Percentiles rank a stretch among this genome's conserved stretches.
Evolutionary conservation across 768 basidiomycete genomes (phyloP).

Genomic region (Pleurotus platypus): DNA sequence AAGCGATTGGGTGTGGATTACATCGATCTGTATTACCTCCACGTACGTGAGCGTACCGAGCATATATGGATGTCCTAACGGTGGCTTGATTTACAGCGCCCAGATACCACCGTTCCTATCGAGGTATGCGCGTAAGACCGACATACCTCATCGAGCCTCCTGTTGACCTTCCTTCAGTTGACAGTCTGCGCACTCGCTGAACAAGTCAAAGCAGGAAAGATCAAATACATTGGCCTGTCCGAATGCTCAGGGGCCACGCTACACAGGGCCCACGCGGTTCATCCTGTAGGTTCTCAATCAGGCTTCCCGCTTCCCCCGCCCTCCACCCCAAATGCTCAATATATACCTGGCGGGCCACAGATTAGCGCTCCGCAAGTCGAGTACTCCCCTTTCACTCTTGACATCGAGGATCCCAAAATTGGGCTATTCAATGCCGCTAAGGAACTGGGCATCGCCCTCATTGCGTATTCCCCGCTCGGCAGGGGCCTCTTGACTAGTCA

Average conservation of each 20-base stretch:
- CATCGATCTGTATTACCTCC: conserved; percentile 46
- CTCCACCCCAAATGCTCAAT: not conserved
- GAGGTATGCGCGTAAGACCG: not conserved
- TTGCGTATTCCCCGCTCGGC: conserved; percentile 1
- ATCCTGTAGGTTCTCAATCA: conserved; percentile 25
- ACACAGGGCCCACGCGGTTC: conserved; percentile 43
- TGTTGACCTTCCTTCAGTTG: not conserved
- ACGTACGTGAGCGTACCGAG: conserved; percentile 24
- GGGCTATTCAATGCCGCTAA: not conserved
- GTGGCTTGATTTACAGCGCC: conserved; percentile 3
- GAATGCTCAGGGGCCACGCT: conserved; percentile 23
- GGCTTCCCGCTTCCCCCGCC: not conserved
- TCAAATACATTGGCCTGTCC: conserved; percentile 6
- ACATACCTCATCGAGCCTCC: not conserved
- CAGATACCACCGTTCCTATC: conserved; percentile 10
- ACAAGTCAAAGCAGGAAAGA: not conserved
- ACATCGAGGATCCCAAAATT: not conserved
- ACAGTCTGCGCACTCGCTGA: not conserved
- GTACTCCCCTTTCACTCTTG: conserved; percentile 32
- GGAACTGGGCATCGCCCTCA: not conserved
- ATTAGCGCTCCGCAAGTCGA: conserved; percentile 30
- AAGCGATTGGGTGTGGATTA: conserved; percentile 33
- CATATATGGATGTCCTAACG: not conserved
- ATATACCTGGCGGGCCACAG: not conserved
- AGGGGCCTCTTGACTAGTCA: not conserved